These are phyloP conservation scores for Hypoxylon cercidicola DNA, from an alignment of 495 filamentous ascomycete species.

Conservation along the genomic window DNA sequence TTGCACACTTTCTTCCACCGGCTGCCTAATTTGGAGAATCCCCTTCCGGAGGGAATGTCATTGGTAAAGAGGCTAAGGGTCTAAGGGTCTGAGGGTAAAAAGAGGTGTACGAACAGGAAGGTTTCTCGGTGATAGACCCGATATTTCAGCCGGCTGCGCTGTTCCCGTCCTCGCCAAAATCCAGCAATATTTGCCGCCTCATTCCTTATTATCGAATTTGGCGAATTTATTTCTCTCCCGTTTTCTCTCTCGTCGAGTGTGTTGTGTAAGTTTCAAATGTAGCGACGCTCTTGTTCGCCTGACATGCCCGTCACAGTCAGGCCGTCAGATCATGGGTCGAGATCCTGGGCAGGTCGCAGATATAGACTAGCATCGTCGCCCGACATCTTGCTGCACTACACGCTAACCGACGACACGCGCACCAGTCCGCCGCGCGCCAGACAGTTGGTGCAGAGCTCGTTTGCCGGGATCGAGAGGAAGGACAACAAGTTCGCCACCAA, in stretches of 20 bases:
- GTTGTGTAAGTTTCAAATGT: constrained; percentile 33
- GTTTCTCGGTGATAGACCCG: constrained; percentile 31
- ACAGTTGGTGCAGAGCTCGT: constrained; percentile 49
- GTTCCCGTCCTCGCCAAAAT: not conserved
- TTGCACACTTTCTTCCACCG: constrained; percentile 41
- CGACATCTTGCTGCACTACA: constrained; percentile 38
- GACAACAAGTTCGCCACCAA: constrained; percentile 50
- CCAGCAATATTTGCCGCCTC: constrained; percentile 19
- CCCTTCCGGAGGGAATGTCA: constrained; percentile 18
- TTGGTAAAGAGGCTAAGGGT: not conserved
- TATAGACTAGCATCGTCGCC: constrained; percentile 38
- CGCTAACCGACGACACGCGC: constrained; percentile 40
- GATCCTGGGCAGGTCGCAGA: constrained; percentile 42
- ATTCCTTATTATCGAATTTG: constrained; percentile 5
- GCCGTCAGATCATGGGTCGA: constrained; percentile 41
- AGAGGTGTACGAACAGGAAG: constrained; percentile 26
- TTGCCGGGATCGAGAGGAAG: constrained; percentile 37
- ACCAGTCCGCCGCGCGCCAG: constrained; percentile 39
- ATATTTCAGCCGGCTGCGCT: constrained; percentile 20
- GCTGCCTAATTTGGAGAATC: constrained; percentile 38
- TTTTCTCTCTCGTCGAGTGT: not conserved
- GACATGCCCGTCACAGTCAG: constrained; percentile 43
- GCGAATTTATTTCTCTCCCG: no score
- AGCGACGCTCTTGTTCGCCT: constrained; percentile 35
- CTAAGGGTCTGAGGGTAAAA: no score